Conservation (phyloP, 2,329 filamentous ascomycete genomes). For the Claviceps monticola region DNA sequence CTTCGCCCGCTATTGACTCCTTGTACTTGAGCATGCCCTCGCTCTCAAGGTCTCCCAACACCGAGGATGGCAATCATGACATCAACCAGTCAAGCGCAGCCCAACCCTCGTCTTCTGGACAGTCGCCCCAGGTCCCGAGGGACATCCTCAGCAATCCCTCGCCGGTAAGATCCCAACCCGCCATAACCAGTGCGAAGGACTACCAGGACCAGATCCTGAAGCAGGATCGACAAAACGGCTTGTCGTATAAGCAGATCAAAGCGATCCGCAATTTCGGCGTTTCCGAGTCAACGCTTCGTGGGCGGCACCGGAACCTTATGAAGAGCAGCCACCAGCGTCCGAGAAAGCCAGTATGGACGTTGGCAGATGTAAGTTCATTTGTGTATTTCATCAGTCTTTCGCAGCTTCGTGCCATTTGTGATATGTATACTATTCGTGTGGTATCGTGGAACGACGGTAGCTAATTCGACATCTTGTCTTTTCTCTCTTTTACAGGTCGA, state of each 20-base stretch:
- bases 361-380: slow-evolving; percentile 34
- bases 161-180: too few relatives aligned
- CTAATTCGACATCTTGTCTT: slow-evolving; percentile 7
- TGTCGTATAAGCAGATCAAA: slow-evolving; percentile 54
- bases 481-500: slow-evolving; percentile 20
- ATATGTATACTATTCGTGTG: too few relatives aligned
- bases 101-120: too few relatives aligned
- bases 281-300: slow-evolving; percentile 60
- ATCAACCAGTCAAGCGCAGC: too few relatives aligned
- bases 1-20: too few relatives aligned
- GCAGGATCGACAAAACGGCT: slow-evolving; percentile 36
- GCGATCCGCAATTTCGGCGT: slow-evolving; percentile 40
- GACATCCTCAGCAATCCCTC: too few relatives aligned
- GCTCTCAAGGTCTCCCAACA: too few relatives aligned
- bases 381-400: neutral
- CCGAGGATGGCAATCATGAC: too few relatives aligned
- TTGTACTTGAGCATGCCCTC: too few relatives aligned
- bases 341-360: slow-evolving; percentile 50
- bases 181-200: neutral
- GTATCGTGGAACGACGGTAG: too few relatives aligned
- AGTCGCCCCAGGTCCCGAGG: too few relatives aligned
- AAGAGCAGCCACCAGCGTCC: slow-evolving; percentile 49
- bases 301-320: slow-evolving; percentile 50
- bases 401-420: too few relatives aligned
- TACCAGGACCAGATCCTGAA: slow-evolving; percentile 34